These are phyloP conservation scores for Aspergillus arachidicola DNA, from an alignment of 2,329 filamentous ascomycete genomes.

Conservation along the genomic window DNA sequence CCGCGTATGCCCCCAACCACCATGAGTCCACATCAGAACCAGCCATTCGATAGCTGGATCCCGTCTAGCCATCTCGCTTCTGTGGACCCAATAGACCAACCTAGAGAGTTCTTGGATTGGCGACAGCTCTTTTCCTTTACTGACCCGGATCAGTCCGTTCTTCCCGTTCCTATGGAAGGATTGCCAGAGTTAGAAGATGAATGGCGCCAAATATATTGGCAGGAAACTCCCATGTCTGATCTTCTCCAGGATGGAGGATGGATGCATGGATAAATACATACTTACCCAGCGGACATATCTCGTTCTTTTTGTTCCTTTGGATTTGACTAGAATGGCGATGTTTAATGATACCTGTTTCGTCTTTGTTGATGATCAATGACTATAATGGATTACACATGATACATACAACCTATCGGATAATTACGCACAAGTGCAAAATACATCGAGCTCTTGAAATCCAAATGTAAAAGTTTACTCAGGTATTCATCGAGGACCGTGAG, in stretches of 20 bases:
- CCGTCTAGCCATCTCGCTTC: constrained; percentile 29
- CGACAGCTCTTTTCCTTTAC: constrained; percentile 45
- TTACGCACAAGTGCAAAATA: neutral
- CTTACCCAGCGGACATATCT: neutral
- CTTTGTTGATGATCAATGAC: neutral
- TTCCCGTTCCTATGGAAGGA: constrained; percentile 41
- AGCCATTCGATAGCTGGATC: constrained; percentile 37
- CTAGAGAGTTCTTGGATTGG: constrained; percentile 43
- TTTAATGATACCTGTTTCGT: neutral
- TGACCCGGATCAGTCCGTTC: constrained; percentile 40
- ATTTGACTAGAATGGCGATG: neutral
- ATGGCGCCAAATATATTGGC: constrained; percentile 50
- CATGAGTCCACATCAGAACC: constrained; percentile 28
- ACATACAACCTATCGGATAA: neutral
- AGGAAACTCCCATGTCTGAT: constrained; percentile 46
- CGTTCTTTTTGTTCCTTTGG: neutral
- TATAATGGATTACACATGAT: neutral
- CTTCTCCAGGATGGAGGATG: constrained; percentile 44
- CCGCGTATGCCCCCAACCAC: constrained; percentile 26
- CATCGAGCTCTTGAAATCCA: neutral
- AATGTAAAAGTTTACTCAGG: neutral
- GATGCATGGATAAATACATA: constrained; percentile 31
- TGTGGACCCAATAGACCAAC: constrained; percentile 36
- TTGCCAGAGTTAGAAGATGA: constrained; percentile 46
- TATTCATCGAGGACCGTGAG: neutral